These are phyloP conservation scores for Theobroma cacao DNA, from an alignment of 345 rosid genomes.

Conservation along the genomic window DNA sequence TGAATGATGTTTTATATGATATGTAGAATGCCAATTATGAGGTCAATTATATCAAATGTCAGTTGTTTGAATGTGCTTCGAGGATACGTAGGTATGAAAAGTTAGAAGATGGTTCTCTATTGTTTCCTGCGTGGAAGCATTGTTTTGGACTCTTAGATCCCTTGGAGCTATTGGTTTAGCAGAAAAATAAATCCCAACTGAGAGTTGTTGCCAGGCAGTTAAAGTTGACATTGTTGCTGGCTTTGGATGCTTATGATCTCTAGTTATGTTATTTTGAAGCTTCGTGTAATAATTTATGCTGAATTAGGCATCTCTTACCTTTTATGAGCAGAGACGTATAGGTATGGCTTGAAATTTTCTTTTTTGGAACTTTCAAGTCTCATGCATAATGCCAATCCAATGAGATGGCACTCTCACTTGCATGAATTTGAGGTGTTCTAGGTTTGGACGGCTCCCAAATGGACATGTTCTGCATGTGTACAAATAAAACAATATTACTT, in stretches of 20 bases:
- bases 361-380: slow-evolving; percentile 7
- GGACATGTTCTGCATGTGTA: neutral
- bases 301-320: slow-evolving; percentile 12
- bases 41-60: neutral
- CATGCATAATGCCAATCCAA: neutral
- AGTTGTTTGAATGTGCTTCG: slow-evolving; percentile 6
- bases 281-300: neutral
- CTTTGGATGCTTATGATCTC: slow-evolving; percentile 2
- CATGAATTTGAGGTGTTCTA: neutral
- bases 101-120: neutral
- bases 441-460: neutral
- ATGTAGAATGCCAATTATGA: neutral
- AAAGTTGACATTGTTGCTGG: neutral
- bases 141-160: neutral
- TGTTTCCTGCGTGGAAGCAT: neutral
- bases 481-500: neutral
- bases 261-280: neutral
- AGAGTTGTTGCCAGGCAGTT: neutral
- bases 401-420: neutral
- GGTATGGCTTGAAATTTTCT: neutral
- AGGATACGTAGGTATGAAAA: neutral
- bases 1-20: neutral
- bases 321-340: neutral
- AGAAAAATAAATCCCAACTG: neutral
- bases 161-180: slow-evolving; percentile 3